phyloP scores from a whole-genome alignment of 2,329 filamentous ascomycete genomes.

The Sphaerulina musiva region DNA sequence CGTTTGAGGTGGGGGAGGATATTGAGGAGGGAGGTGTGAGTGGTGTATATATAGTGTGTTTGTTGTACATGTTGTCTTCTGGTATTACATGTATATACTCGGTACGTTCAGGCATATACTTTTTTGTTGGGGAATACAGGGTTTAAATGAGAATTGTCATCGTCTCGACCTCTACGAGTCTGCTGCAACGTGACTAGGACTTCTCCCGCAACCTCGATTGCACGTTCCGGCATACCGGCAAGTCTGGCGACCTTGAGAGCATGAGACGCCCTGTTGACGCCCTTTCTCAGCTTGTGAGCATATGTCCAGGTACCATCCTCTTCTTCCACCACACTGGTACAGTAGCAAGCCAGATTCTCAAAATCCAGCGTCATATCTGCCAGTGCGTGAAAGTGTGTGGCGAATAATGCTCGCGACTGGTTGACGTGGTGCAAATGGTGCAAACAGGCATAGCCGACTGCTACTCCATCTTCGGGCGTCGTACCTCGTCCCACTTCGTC shows the following conservation, averaged over 20 bases:
- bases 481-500: slow-evolving; percentile 95
- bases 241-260: slow-evolving; percentile 89
- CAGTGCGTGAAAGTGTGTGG: slow-evolving; percentile 86
- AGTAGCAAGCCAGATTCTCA: slow-evolving; percentile 64
- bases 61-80: too few relatives aligned
- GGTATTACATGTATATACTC: too few relatives aligned
- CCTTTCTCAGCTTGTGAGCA: slow-evolving; percentile 71
- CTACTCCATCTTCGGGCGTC: slow-evolving; percentile 83
- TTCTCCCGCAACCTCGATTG: slow-evolving; percentile 59
- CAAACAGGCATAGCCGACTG: slow-evolving; percentile 82
- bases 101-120: too few relatives aligned
- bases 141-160: background rate
- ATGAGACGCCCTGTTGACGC: slow-evolving; percentile 81
- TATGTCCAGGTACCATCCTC: slow-evolving; percentile 65
- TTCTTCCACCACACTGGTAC: slow-evolving; percentile 81
- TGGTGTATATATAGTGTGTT: too few relatives aligned
- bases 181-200: slow-evolving; percentile 42
- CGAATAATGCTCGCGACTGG: slow-evolving; percentile 75
- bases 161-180: background rate
- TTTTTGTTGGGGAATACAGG: too few relatives aligned
- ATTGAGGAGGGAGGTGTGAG: slow-evolving; percentile 4
- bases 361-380: slow-evolving; percentile 65
- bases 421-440: slow-evolving; percentile 76
- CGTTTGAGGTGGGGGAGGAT: slow-evolving; percentile 10
- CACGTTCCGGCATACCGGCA: slow-evolving; percentile 68